Percentiles rank a stretch among this genome's conserved stretches.
Conservation (phyloP, 441 rosid genomes). For the Aquilaria agallochum region DNA sequence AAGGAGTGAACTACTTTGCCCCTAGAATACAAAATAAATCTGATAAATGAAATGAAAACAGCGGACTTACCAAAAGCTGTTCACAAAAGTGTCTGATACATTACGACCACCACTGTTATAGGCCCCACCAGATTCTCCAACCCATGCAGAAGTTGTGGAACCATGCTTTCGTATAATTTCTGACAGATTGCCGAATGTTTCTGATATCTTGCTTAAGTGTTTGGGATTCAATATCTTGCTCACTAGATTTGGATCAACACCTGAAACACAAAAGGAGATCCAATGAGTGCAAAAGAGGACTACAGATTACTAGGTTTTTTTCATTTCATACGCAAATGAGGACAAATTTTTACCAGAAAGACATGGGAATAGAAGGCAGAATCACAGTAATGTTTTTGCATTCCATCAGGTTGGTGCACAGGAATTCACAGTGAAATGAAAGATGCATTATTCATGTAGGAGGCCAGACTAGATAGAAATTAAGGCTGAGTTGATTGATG, state of each 20-base stretch:
- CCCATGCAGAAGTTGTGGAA: slow-evolving; percentile 96
- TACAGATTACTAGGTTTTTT: slow-evolving; percentile 5
- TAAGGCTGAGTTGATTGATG: no score
- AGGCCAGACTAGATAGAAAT: no score
- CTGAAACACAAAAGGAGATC: slow-evolving; percentile 34
- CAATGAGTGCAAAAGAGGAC: no score
- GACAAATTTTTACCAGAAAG: no score
- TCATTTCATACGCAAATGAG: background rate
- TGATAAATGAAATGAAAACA: background rate
- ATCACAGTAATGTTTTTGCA: no score
- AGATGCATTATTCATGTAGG: no score
- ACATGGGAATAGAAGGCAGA: no score
- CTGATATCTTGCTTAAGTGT: slow-evolving; percentile 50
- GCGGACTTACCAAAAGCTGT: slow-evolving; percentile 82
- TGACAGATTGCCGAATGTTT: slow-evolving; percentile 55
- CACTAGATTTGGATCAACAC: slow-evolving; percentile 67
- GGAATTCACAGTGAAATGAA: no score
- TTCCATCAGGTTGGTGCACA: no score
- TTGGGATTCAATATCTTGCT: slow-evolving; percentile 76
- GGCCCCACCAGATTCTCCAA: slow-evolving; percentile 99
- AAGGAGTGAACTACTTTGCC: no score
- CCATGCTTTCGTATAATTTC: slow-evolving; percentile 57
- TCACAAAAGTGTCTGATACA: slow-evolving; percentile 78
- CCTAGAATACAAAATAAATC: background rate
- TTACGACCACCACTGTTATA: slow-evolving; percentile 87